Percentiles rank a stretch among this genome's conserved stretches.
These are phyloP conservation scores for Trichoderma breve DNA, from an alignment of 2,329 filamentous ascomycete genomes.

Conservation along the genomic window DNA sequence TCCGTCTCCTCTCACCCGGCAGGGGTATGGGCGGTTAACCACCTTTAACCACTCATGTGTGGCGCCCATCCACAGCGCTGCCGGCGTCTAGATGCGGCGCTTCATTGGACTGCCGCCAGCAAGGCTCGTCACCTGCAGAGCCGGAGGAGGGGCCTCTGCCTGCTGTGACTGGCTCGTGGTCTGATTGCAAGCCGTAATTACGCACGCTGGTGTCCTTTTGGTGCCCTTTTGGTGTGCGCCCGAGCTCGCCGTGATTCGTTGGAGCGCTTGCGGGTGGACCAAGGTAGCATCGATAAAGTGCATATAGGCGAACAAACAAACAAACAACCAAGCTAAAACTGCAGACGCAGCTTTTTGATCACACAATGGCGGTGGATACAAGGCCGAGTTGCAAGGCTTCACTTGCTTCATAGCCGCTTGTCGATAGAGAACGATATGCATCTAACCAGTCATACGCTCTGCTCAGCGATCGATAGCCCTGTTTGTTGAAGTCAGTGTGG, in stretches of 20 bases:
- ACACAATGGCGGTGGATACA: constrained; percentile 3
- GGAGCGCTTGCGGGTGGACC: constrained; percentile 16
- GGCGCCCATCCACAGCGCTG: constrained; percentile 17
- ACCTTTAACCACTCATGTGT: constrained; percentile 1
- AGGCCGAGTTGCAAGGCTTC: not conserved
- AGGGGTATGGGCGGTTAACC: constrained; percentile 19
- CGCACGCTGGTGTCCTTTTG: constrained; percentile 5
- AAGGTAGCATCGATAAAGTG: constrained; percentile 2
- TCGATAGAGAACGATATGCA: not conserved
- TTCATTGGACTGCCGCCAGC: constrained; percentile 25
- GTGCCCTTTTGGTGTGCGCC: not conserved
- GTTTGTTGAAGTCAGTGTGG: not conserved
- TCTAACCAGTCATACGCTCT: not conserved
- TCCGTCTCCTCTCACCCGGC: not conserved
- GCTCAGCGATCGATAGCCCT: not conserved
- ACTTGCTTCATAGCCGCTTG: not conserved
- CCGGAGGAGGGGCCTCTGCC: constrained; percentile 6
- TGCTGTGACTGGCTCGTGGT: constrained; percentile 11
- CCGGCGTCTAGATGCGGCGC: constrained; percentile 26
- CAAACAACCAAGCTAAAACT: constrained; percentile 10
- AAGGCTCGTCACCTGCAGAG: constrained; percentile 19
- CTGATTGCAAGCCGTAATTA: constrained; percentile 9
- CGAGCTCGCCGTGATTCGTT: constrained; percentile 9
- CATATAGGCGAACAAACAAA: constrained; percentile 19
- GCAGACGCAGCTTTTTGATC: constrained; percentile 14